Percentiles rank a stretch among this genome's conserved stretches.
These are phyloP conservation scores for Omphalotus guepiniiformis DNA, from an alignment of 768 basidiomycete genomes.

Conservation along the genomic window DNA sequence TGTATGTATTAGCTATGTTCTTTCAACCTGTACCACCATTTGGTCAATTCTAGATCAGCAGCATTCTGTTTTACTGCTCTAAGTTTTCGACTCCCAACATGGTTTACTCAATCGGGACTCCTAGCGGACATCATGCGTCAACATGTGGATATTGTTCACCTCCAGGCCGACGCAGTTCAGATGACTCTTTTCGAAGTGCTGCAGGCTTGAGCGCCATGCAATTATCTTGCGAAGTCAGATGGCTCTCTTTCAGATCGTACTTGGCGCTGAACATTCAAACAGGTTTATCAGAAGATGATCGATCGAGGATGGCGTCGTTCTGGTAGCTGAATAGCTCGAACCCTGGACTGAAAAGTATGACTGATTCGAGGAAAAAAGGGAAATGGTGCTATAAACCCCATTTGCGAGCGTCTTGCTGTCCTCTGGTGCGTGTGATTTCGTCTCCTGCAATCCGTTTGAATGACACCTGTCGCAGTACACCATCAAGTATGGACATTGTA, in stretches of 20 bases:
- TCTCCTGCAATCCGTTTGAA: neutral
- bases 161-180: conserved; percentile 42
- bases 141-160: conserved; percentile 69
- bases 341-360: neutral
- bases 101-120: conserved; percentile 32
- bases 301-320: conserved; percentile 84
- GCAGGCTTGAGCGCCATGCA: conserved; percentile 47
- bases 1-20: too few species aligned
- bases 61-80: neutral
- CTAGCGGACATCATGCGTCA: conserved; percentile 29
- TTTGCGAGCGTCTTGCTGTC: conserved; percentile 79
- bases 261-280: neutral
- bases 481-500: conserved; percentile 56
- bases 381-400: conserved; percentile 87
- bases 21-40: neutral
- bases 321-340: conserved; percentile 29
- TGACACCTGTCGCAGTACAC: conserved; percentile 62
- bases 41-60: neutral
- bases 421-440: conserved; percentile 22
- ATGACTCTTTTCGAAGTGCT: conserved; percentile 38
- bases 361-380: conserved; percentile 23
- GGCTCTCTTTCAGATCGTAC: neutral
- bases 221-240: conserved; percentile 51
- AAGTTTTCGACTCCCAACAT: neutral
- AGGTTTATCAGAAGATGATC: conserved; percentile 82